phyloP scores from a whole-genome alignment of 305 asterid species.

The Solanum hybrid region DNA sequence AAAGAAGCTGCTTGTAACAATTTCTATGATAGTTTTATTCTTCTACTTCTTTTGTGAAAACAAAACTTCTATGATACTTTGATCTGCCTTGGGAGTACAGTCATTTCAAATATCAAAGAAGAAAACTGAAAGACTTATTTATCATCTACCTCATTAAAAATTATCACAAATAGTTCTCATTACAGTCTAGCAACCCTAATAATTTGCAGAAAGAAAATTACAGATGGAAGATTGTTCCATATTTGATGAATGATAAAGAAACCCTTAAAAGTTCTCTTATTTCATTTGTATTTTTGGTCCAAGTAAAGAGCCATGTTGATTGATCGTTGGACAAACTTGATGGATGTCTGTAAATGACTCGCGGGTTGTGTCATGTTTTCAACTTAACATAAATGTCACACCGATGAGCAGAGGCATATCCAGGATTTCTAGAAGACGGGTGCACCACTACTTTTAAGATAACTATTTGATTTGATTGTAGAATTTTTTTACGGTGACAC shows the following conservation, averaged over 20 bases:
- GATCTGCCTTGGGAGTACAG: neutral
- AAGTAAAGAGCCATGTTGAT: neutral
- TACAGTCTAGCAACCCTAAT: neutral
- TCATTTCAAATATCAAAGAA: neutral
- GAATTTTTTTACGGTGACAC: neutral
- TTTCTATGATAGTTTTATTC: neutral
- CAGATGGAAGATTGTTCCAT: neutral
- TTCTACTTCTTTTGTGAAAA: neutral
- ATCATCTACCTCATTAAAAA: neutral
- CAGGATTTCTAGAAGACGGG: neutral
- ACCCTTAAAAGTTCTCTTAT: neutral
- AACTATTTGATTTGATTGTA: neutral
- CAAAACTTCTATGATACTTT: neutral
- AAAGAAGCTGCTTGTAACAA: neutral
- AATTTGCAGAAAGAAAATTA: neutral
- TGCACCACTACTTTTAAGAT: neutral
- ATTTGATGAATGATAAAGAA: neutral
- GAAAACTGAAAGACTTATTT: neutral
- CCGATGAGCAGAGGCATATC: neutral
- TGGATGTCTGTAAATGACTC: neutral
- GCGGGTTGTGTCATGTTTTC: neutral
- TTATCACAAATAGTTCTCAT: neutral
- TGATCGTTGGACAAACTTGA: neutral
- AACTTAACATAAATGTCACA: neutral
- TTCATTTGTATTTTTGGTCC: neutral